Percentiles rank a stretch among this genome's conserved stretches.
phyloP scores from a whole-genome alignment of 495 filamentous ascomycete genomes.

The Cenococcum geophilum region DNA sequence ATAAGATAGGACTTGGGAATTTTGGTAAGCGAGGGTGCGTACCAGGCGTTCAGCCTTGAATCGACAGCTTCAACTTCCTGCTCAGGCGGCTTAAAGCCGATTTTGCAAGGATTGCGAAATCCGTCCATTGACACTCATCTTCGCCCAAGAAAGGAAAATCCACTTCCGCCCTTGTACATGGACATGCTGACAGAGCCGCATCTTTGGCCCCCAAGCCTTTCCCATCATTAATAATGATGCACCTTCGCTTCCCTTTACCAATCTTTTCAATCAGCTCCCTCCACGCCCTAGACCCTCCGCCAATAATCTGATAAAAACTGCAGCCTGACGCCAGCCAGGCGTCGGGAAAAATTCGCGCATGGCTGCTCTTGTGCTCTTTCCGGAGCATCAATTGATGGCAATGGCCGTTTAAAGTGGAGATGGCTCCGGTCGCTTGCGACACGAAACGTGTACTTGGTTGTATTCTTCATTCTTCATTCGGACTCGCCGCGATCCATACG shows the following conservation, averaged over 20 bases:
- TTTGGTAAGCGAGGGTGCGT: no score
- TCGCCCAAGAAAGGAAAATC: neutral
- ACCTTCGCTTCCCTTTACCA: neutral
- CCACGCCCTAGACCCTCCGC: neutral
- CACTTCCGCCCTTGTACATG: neutral
- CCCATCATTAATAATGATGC: neutral
- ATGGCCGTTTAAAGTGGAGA: neutral
- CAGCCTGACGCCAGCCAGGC: neutral
- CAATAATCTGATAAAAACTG: neutral
- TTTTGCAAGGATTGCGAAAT: no score
- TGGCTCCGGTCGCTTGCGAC: neutral
- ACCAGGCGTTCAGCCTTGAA: no score
- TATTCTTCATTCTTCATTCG: neutral
- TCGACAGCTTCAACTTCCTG: no score
- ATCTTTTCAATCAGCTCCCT: neutral
- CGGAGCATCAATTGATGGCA: neutral
- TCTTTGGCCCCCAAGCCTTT: neutral
- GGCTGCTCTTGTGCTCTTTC: neutral
- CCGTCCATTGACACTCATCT: neutral
- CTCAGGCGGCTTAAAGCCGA: no score
- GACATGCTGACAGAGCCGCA: neutral
- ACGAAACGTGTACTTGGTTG: neutral
- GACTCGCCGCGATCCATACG: neutral
- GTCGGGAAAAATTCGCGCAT: neutral
- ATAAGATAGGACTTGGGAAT: no score